These are phyloP conservation scores for Metschnikowia borealis DNA, from an alignment of 805 yeast genomes.

Conservation along the genomic window DNA sequence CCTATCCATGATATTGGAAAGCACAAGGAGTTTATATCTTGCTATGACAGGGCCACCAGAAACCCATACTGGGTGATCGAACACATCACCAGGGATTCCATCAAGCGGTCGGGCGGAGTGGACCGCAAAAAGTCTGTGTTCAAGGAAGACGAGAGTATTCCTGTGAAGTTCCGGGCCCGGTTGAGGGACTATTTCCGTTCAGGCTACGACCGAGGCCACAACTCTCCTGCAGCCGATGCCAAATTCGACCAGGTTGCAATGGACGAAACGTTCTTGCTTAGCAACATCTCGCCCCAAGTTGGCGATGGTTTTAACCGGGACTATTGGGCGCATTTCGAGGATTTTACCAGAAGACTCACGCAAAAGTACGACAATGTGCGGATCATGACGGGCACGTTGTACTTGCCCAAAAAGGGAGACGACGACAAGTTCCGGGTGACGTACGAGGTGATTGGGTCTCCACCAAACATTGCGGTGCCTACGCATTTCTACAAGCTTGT, in stretches of 20 bases:
- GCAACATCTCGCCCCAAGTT: slow-evolving; percentile 95
- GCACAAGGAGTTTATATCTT: slow-evolving; percentile 74
- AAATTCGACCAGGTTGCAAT: slow-evolving; percentile 85
- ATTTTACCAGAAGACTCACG: slow-evolving; percentile 77
- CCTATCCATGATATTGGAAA: slow-evolving; percentile 82
- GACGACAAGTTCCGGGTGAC: slow-evolving; percentile 84
- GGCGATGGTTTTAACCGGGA: slow-evolving; percentile 97
- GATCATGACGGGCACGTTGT: slow-evolving; percentile 90
- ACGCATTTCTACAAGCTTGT: slow-evolving; percentile 92
- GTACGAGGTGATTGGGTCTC: slow-evolving; percentile 94
- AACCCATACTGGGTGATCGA: slow-evolving; percentile 91
- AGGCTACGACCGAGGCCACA: slow-evolving; percentile 96
- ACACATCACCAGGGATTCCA: slow-evolving; percentile 74
- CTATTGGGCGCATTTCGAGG: slow-evolving; percentile 95
- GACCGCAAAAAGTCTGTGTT: slow-evolving; percentile 81
- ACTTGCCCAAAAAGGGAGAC: slow-evolving; percentile 70
- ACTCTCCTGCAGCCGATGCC: slow-evolving; percentile 97
- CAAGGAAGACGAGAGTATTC: slow-evolving; percentile 81
- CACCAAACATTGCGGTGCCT: slow-evolving; percentile 95
- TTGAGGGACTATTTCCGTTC: slow-evolving; percentile 87
- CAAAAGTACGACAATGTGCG: slow-evolving; percentile 69
- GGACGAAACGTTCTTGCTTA: slow-evolving; percentile 88
- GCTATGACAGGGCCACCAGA: slow-evolving; percentile 78
- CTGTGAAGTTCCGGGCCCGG: slow-evolving; percentile 68
- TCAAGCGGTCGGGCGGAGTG: slow-evolving; percentile 48